phyloP scores from a whole-genome alignment of 305 asterid species.

The Fraxinus angustifolia region DNA sequence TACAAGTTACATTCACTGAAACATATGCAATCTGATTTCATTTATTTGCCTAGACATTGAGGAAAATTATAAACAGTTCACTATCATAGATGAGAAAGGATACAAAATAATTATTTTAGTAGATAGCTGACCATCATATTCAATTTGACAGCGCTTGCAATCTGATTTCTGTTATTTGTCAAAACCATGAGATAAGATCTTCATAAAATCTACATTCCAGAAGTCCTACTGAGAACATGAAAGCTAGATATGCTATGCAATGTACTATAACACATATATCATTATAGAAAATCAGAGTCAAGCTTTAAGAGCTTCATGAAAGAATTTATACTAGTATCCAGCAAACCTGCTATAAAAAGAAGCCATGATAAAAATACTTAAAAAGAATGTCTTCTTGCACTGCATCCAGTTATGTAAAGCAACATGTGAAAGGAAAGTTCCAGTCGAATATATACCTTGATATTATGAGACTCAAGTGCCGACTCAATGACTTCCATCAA shows the following conservation, averaged over 20 bases:
- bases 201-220: neutral
- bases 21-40: constrained; percentile 25
- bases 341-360: neutral
- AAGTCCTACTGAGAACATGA: neutral
- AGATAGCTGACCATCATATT: neutral
- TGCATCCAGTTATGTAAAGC: constrained; percentile 9
- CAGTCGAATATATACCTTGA: constrained; percentile 43
- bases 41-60: constrained; percentile 3
- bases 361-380: constrained; percentile 1
- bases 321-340: neutral
- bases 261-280: neutral
- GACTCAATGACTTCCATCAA: constrained; percentile 38
- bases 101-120: neutral
- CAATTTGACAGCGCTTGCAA: neutral
- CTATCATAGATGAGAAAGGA: constrained; percentile 2
- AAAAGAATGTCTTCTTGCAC: neutral
- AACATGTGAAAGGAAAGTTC: constrained; percentile 4
- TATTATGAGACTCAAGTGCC: constrained; percentile 26
- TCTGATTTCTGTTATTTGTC: constrained; percentile 7
- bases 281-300: neutral
- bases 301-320: neutral
- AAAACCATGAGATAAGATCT: constrained; percentile 11
- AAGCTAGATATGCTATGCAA: neutral
- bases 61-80: neutral
- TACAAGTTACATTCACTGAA: constrained; percentile 20